Evolutionary conservation across 2,329 filamentous ascomycete genomes (phyloP).

Genomic region (Colletotrichum nymphaeae): DNA sequence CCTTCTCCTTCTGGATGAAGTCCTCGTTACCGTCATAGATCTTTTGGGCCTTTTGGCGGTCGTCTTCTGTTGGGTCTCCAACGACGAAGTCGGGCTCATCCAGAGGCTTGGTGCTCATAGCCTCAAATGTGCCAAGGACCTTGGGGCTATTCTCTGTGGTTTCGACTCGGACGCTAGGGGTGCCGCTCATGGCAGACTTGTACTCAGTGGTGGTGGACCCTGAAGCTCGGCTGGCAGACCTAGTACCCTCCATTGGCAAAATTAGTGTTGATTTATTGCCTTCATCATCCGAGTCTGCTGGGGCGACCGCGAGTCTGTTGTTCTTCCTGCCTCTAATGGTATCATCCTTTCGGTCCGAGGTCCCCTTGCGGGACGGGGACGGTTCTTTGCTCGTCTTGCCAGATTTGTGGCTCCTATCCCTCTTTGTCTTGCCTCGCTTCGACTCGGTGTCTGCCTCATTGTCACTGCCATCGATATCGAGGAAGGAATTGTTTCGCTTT

Average conservation of each 20-base stretch:
- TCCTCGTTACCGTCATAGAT: constrained; percentile 89
- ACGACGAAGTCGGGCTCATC: constrained; percentile 70
- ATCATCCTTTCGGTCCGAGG: constrained; percentile 11
- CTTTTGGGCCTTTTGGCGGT: constrained; percentile 80
- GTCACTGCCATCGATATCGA: constrained; percentile 63
- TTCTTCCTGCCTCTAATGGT: constrained; percentile 32
- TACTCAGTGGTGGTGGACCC: constrained; percentile 52
- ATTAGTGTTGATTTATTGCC: constrained; percentile 50
- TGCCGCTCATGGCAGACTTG: constrained; percentile 50
- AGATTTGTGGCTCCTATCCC: constrained; percentile 5
- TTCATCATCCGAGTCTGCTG: constrained; percentile 48
- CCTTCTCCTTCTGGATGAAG: constrained; percentile 81
- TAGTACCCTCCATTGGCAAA: constrained; percentile 54
- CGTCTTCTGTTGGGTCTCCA: constrained; percentile 73
- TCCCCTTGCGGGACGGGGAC: not conserved
- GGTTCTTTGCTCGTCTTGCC: constrained; percentile 30
- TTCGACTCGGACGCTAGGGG: constrained; percentile 58
- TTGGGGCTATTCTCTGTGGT: constrained; percentile 50
- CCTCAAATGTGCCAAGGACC: constrained; percentile 44
- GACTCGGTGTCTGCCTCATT: constrained; percentile 52
- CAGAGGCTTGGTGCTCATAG: constrained; percentile 54
- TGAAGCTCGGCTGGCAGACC: constrained; percentile 48
- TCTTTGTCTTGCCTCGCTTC: constrained; percentile 29
- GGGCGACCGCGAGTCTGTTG: constrained; percentile 40
- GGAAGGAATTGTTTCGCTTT: constrained; percentile 59